Percentiles rank a stretch among this genome's conserved stretches.
phyloP scores from a whole-genome alignment of 2,329 filamentous ascomycete genomes.

The Nemania sp. region DNA sequence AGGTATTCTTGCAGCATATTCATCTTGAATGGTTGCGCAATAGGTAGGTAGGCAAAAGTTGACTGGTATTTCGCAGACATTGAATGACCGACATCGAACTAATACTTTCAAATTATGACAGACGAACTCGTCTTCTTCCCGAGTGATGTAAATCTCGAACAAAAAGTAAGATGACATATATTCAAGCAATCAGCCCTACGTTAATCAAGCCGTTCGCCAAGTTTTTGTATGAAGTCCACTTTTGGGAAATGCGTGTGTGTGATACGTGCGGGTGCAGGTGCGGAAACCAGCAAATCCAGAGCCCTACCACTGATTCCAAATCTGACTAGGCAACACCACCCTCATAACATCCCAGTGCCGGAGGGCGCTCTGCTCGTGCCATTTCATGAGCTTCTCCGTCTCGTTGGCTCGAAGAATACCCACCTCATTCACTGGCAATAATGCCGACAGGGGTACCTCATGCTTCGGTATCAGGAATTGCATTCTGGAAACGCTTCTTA shows the following conservation, averaged over 20 bases:
- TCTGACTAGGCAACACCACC: constrained; percentile 70
- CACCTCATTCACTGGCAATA: constrained; percentile 49
- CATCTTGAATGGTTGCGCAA: too few relatives aligned
- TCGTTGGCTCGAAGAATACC: constrained; percentile 64
- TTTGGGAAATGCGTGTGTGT: not conserved
- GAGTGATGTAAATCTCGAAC: too few relatives aligned
- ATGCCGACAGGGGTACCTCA: constrained; percentile 63
- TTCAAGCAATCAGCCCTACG: not conserved
- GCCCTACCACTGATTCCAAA: constrained; percentile 86
- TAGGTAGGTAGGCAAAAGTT: too few relatives aligned
- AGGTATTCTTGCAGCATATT: too few relatives aligned
- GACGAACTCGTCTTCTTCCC: too few relatives aligned
- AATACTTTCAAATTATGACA: too few relatives aligned
- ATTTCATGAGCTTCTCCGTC: constrained; percentile 67
- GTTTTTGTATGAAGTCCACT: not conserved
- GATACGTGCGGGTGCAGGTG: not conserved
- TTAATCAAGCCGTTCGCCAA: not conserved
- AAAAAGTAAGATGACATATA: not conserved
- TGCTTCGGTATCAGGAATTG: constrained; percentile 72
- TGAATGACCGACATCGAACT: too few relatives aligned
- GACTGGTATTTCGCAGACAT: too few relatives aligned
- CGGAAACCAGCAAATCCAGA: not conserved
- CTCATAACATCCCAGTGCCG: constrained; percentile 95
- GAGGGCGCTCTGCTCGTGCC: constrained; percentile 74
- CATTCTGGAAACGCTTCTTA: constrained; percentile 71